Evolutionary conservation across 495 filamentous ascomycete species (phyloP).

Genomic region (Podospora pseudoanserina): DNA sequence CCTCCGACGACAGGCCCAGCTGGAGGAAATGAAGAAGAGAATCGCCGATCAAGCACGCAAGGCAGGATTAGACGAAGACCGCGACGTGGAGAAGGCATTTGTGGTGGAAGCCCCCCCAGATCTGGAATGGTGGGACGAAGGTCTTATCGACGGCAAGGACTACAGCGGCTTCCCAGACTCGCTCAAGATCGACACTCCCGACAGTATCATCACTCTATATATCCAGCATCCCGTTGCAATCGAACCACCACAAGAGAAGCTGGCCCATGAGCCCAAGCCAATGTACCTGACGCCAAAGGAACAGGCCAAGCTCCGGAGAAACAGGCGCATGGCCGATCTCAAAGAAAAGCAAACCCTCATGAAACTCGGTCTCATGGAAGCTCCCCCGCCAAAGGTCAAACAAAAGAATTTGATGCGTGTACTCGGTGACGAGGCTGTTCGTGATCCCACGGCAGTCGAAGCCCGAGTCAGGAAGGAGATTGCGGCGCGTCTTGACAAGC

Average conservation of each 20-base stretch:
- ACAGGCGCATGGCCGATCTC: constrained; percentile 82
- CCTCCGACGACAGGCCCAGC: constrained; percentile 74
- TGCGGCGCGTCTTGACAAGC: constrained; percentile 71
- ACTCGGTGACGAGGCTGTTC: constrained; percentile 93
- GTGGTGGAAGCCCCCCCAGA: constrained; percentile 79
- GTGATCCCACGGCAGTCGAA: constrained; percentile 96
- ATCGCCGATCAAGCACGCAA: constrained; percentile 83
- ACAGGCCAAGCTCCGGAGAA: constrained; percentile 84
- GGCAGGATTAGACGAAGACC: constrained; percentile 84
- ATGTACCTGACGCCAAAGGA: constrained; percentile 92
- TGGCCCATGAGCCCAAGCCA: constrained; percentile 72
- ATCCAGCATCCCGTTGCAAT: constrained; percentile 93
- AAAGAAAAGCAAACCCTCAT: constrained; percentile 98
- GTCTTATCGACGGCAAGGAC: constrained; percentile 65
- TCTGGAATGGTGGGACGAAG: constrained; percentile 98
- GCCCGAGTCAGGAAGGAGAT: constrained; percentile 90
- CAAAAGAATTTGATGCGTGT: constrained; percentile 96
- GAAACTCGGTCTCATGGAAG: constrained; percentile 79
- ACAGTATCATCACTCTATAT: constrained; percentile 82
- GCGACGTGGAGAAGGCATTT: constrained; percentile 85
- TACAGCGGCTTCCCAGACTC: constrained; percentile 65
- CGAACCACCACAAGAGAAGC: constrained; percentile 85
- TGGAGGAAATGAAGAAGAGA: constrained; percentile 90
- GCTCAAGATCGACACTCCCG: constrained; percentile 71
- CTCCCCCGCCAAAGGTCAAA: constrained; percentile 91